Evolutionary conservation across 805 yeast species (phyloP), one percentile per base, ranked within the genome.

Genomic region (Grigorovia jiainica): DNA sequence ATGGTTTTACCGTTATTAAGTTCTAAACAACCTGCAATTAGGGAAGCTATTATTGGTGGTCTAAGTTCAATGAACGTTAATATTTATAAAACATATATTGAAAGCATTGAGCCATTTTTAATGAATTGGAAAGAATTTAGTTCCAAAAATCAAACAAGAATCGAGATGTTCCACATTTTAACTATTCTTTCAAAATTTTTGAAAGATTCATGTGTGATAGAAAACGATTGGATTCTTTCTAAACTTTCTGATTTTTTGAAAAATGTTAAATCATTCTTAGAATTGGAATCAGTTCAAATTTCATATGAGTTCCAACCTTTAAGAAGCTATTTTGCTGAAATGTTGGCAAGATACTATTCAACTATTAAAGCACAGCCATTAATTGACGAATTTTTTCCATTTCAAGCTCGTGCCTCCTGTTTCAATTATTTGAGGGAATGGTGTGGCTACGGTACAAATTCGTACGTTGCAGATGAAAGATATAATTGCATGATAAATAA

Each of bases 1-100:
- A 79, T 92, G 81, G 89, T 87, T 0, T 67, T 87, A 31, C 97
- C 97, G 0, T 66, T 92, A 23, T 61, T 92, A 38, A 79, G 75
- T 23, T 78, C 87, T 0, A 76, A 78, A 2, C 86, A 84, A 45
- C 70, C 73, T 3, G 68, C 78, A 48, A 75, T 92, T 7, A 70
- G 85, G 46, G 95, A 89, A 48, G 92, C 97, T 0, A 78, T 89
- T 13, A 87, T 87, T n/a, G 67, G 82, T 2, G 97, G 97, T 0
- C 62, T 94, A 41, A 82, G 95, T 48, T 86, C 94, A 47, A 77
- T 89, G 60, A 92, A 92, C 58, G 79, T 89, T 45, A 92, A 92
- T 60, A 86, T 89, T 13, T 87, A 86, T 68, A 77, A 74, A 48
- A 80, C 95, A 0, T 73, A 90, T 40, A 63, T 90, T 25, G 95